Conservation (phyloP, 768 basidiomycete species). For the Tricholoma hemisulphureum region DNA sequence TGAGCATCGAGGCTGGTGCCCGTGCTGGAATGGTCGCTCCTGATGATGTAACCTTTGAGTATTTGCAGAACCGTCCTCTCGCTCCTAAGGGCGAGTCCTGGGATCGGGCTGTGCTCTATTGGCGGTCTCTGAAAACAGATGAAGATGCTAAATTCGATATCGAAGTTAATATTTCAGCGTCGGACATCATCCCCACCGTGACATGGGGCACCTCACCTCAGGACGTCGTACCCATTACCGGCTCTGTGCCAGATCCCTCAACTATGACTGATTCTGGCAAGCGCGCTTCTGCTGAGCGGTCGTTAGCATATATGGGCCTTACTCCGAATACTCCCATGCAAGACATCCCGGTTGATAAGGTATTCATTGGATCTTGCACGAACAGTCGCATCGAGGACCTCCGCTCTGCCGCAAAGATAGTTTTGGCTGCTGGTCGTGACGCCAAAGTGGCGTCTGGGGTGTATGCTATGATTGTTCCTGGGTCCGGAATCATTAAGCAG, state of each 20-base stretch:
- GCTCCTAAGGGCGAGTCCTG: constrained; percentile 82
- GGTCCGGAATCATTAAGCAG: constrained; percentile 86
- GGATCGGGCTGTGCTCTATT: constrained; percentile 84
- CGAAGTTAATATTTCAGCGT: constrained; percentile 75
- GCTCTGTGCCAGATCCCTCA: constrained; percentile 73
- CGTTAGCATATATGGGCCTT: constrained; percentile 87
- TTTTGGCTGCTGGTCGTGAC: constrained; percentile 69
- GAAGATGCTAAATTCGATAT: constrained; percentile 83
- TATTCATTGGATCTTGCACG: constrained; percentile 94
- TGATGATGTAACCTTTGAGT: constrained; percentile 82
- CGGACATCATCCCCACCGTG: constrained; percentile 85
- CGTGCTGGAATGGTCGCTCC: constrained; percentile 92
- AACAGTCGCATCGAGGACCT: constrained; percentile 94
- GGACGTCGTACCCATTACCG: constrained; percentile 82
- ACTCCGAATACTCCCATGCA: constrained; percentile 75
- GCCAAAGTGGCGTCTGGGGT: constrained; percentile 73
- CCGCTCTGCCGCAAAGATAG: constrained; percentile 77
- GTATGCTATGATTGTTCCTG: constrained; percentile 89
- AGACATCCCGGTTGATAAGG: constrained; percentile 79
- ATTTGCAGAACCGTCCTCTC: constrained; percentile 78
- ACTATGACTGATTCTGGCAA: constrained; percentile 62
- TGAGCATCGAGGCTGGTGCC: constrained; percentile 94
- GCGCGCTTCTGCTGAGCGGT: constrained; percentile 68
- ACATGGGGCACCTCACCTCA: constrained; percentile 95
- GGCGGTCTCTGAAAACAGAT: constrained; percentile 77